Conservation (phyloP, 1,284 basidiomycete species). For the Polyporus tsugae region DNA sequence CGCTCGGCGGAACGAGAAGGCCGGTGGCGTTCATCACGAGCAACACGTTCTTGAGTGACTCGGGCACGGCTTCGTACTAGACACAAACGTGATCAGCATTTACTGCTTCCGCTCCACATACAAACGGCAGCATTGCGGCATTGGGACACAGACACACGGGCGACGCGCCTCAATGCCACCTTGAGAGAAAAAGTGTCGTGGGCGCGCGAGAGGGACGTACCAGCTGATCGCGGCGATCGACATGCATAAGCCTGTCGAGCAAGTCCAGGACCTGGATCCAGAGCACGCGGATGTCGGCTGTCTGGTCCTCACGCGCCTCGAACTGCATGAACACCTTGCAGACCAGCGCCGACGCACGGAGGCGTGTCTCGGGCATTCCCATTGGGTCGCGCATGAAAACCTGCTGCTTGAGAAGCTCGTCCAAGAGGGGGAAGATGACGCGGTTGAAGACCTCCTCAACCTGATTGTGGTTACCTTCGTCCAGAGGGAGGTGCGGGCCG, state of each 20-base stretch:
- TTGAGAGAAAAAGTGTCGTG: not conserved
- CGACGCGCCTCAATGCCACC: not conserved
- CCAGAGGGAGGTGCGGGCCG: slow-evolving; percentile 75
- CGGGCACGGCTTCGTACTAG: slow-evolving; percentile 93
- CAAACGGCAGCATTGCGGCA: not conserved
- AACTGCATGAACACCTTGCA: slow-evolving; percentile 98
- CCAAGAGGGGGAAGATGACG: slow-evolving; percentile 92
- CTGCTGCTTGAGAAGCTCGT: slow-evolving; percentile 90
- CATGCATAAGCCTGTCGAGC: slow-evolving; percentile 89
- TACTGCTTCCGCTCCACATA: not conserved
- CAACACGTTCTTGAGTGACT: slow-evolving; percentile 96
- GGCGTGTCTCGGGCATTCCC: slow-evolving; percentile 90
- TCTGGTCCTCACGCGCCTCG: slow-evolving; percentile 76
- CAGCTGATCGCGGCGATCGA: slow-evolving; percentile 85
- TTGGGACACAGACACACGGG: not conserved
- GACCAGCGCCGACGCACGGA: slow-evolving; percentile 87
- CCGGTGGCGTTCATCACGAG: slow-evolving; percentile 94
- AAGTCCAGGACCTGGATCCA: slow-evolving; percentile 96
- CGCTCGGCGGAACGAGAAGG: slow-evolving; percentile 79
- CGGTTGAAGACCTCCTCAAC: slow-evolving; percentile 89
- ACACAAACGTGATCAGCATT: slow-evolving; percentile 29
- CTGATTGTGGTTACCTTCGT: slow-evolving; percentile 64
- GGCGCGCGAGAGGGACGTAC: slow-evolving; percentile 56
- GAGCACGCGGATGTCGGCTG: slow-evolving; percentile 76
- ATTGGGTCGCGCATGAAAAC: slow-evolving; percentile 82